Evolutionary conservation across 371 early-diverging fungal genomes (phyloP).

Genomic region (Mucor ambiguus): DNA sequence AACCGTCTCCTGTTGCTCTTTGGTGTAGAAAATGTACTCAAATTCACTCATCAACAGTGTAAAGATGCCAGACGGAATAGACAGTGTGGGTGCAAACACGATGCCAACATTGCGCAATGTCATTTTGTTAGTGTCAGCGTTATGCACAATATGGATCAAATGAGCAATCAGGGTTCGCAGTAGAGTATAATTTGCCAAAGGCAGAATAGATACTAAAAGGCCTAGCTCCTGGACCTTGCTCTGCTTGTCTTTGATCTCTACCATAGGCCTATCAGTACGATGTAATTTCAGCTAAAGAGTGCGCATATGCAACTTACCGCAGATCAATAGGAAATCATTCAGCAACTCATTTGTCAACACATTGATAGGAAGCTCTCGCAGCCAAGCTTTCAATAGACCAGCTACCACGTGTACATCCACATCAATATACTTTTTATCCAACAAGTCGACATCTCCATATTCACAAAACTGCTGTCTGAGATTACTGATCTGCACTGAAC

Average conservation of each 20-base stretch:
- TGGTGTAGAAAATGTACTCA: conserved; percentile 48
- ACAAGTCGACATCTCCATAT: conserved; percentile 64
- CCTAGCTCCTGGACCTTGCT: conserved; percentile 57
- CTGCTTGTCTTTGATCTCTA: conserved; percentile 59
- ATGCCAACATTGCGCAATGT: conserved; percentile 70
- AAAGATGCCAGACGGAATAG: conserved; percentile 67
- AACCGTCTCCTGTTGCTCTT: neutral
- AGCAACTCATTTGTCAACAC: conserved; percentile 72
- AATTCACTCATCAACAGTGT: conserved; percentile 66
- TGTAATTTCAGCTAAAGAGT: too few relatives aligned
- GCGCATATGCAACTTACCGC: too few relatives aligned
- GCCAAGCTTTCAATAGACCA: conserved; percentile 79
- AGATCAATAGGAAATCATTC: conserved; percentile 59
- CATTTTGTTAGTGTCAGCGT: conserved; percentile 67
- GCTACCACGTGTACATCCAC: conserved; percentile 82
- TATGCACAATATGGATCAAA: conserved; percentile 59
- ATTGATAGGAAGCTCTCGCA: conserved; percentile 75
- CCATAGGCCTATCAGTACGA: too few relatives aligned
- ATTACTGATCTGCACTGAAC: conserved; percentile 55
- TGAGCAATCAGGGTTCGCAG: conserved; percentile 62
- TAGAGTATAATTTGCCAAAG: conserved; percentile 59
- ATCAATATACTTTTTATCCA: conserved; percentile 31
- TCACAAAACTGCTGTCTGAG: conserved; percentile 69
- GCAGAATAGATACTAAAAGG: conserved; percentile 54
- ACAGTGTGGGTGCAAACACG: conserved; percentile 71